Percentiles rank a stretch among this genome's conserved stretches.
Evolutionary conservation across 106 monocot species (phyloP).

Genomic region (Dendrobium chrysotoxum): DNA sequence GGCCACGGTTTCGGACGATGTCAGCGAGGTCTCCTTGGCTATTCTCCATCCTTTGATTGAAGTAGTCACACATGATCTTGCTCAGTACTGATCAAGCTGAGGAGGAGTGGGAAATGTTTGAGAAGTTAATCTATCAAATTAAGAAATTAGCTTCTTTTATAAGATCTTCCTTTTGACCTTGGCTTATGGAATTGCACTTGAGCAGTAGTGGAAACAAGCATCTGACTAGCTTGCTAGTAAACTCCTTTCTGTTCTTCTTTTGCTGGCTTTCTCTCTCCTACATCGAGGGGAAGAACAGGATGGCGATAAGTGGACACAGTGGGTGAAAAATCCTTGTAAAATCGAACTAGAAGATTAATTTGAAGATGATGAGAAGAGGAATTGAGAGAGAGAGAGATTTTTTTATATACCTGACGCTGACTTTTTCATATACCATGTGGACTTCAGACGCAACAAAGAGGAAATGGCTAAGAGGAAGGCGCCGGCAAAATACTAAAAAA

Average conservation of each 20-base stretch:
- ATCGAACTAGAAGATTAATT: neutral
- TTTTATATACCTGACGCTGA: conserved; percentile 1
- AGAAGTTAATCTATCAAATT: neutral
- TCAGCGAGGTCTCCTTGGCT: conserved; percentile 42
- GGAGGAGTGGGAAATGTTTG: neutral
- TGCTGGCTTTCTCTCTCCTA: neutral
- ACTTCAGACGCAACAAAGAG: neutral
- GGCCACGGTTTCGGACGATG: conserved; percentile 11
- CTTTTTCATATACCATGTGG: neutral
- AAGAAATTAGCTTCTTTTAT: neutral
- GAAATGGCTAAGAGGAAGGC: neutral
- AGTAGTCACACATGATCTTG: neutral
- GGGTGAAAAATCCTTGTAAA: neutral
- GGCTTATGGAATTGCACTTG: neutral
- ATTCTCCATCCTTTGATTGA: conserved; percentile 6
- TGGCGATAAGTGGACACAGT: neutral
- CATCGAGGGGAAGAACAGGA: neutral
- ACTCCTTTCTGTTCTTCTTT: neutral
- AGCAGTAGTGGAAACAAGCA: neutral
- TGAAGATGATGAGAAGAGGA: neutral
- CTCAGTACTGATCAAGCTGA: neutral
- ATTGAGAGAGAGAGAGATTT: neutral
- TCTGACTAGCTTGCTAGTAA: neutral
- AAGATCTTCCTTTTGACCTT: neutral
- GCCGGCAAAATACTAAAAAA: no score